Evolutionary conservation across 352 stramenopile genomes (phyloP).

Genomic region (Phytophthora palmivora): DNA sequence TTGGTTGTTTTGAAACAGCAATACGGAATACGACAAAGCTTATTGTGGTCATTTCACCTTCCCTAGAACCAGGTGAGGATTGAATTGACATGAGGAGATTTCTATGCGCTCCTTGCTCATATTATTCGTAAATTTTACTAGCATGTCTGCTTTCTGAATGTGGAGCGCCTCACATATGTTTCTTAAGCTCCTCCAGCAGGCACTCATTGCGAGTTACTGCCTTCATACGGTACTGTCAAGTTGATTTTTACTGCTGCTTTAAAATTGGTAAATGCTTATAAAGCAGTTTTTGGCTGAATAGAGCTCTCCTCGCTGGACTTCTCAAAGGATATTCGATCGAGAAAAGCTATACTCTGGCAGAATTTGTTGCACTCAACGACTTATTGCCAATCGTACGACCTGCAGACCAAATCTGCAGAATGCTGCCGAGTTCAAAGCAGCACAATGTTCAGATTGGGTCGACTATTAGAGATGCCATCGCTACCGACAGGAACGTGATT

Average conservation of each 20-base stretch:
- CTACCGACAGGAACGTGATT: slow-evolving; percentile 32
- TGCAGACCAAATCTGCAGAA: slow-evolving; percentile 41
- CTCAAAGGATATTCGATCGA: slow-evolving; percentile 49
- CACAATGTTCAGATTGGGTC: slow-evolving; percentile 35
- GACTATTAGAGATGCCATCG: slow-evolving; percentile 5
- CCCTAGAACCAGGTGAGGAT: slow-evolving; percentile 36
- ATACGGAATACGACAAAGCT: slow-evolving; percentile 35
- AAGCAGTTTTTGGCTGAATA: slow-evolving; percentile 31
- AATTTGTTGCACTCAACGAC: slow-evolving; percentile 56
- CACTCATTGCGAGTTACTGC: slow-evolving; percentile 44
- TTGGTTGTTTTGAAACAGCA: slow-evolving; percentile 12
- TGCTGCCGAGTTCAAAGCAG: slow-evolving; percentile 31
- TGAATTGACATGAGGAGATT: background rate
- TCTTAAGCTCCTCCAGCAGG: slow-evolving; percentile 51
- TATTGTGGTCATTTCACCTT: slow-evolving; percentile 44
- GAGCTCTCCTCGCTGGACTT: slow-evolving; percentile 58
- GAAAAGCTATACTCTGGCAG: slow-evolving; percentile 45
- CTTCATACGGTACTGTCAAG: slow-evolving; percentile 55
- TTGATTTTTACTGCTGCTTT: slow-evolving; percentile 1
- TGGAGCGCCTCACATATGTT: slow-evolving; percentile 61
- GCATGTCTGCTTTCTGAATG: slow-evolving; percentile 58
- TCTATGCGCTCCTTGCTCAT: background rate
- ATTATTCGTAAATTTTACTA: slow-evolving; percentile 19
- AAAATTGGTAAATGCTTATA: slow-evolving; percentile 14
- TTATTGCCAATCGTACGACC: slow-evolving; percentile 32